Base-by-base conservation (phyloP, 1,139 yeast species). In the Protomyces inouyei region DNA sequence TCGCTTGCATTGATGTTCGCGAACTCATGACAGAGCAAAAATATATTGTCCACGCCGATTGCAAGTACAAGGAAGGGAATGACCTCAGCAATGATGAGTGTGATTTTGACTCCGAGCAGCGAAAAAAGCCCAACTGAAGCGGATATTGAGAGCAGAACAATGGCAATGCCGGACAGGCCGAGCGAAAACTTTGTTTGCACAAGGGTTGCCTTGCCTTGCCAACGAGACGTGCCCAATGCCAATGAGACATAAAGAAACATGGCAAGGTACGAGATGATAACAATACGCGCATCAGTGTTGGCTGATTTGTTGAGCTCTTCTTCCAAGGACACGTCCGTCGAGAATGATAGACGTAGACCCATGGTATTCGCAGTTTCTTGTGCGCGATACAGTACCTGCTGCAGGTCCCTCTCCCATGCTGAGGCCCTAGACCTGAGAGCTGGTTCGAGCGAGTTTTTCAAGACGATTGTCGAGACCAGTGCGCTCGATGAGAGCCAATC, bases 21-120 rank as follows among this genome's bases (percentile, higher is more conserved):
- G 59, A 88, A 78, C 72, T 90, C 96, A 73, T 90, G 93, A 0
- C 90, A 87, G 28, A 93, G 83, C 69, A 93, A 77, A 72, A 92
- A 93, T 40, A 93, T 88, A 72, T 93, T 93, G 75, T 93, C 98
- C 35, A 93, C 93, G 16, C 98, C 98, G 65, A 93, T 86, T 0
- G 98, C 98, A 67, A 93, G 79, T 4, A 93, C 87, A 71, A 93
- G 77, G 72, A 93, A 93, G n/a, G 98, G 98, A 54, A 93, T 93
- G 3, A 93, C 98, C 73, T 93, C 98, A 0, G 98, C 97, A 68
- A 93, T 90, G 68, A 93, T 92, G 51, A 93, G 78, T 0, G 98
- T 93, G 0, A 96, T 88, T 71, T 88, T 89, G 60, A 92, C 76
- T 0, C 95, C 95, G 21, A 87, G 69, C 10, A 83, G 72, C 8